These are phyloP conservation scores for Fonsecaea monophora DNA, from an alignment of 2,329 filamentous ascomycete genomes.

Conservation along the genomic window DNA sequence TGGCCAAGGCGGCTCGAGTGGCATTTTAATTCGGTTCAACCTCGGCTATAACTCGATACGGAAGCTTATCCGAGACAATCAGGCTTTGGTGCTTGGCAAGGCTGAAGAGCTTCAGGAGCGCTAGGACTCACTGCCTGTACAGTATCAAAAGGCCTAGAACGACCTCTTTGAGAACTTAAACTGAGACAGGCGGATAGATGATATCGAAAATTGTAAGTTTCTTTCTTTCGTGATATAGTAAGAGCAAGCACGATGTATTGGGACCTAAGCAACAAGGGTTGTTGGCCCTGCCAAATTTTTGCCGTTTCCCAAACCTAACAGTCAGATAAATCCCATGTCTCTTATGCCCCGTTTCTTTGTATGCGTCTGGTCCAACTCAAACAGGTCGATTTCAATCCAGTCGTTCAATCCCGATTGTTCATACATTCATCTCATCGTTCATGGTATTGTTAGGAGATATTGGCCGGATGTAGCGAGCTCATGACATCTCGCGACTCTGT, in stretches of 20 bases:
- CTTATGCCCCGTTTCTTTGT: not conserved
- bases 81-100: not conserved
- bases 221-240: not conserved
- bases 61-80: not conserved
- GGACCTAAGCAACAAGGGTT: not conserved
- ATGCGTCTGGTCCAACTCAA: not conserved
- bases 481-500: slow-evolving; percentile 7
- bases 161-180: not conserved
- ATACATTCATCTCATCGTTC: not conserved
- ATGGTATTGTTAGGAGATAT: slow-evolving; percentile 1
- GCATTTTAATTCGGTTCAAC: not conserved
- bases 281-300: not conserved
- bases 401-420: not conserved
- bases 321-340: not conserved
- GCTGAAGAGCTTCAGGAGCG: not conserved
- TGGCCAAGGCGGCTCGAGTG: no score
- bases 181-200: not conserved
- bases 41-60: not conserved
- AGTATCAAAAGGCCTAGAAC: not conserved
- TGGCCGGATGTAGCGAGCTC: slow-evolving; percentile 12
- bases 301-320: not conserved
- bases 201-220: not conserved
- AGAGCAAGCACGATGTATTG: slow-evolving; percentile 10
- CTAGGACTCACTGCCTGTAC: not conserved
- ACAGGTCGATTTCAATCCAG: not conserved